Evolutionary conservation across 2,329 filamentous ascomycete genomes (phyloP), one percentile per base, ranked within the genome.

Genomic region (Ascochyta fabae): DNA sequence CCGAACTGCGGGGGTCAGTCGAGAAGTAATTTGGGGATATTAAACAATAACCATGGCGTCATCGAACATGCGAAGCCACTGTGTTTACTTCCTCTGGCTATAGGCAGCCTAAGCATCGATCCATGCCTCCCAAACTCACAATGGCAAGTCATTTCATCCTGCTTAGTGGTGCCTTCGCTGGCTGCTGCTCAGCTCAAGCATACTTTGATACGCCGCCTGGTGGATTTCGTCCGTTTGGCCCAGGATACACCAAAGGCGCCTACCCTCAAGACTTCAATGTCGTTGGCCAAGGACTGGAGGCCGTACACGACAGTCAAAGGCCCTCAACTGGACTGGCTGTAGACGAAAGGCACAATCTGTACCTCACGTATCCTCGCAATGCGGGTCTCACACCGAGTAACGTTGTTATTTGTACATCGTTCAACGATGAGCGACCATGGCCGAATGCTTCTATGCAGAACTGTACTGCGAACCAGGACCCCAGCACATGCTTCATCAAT

Each of bases 341-440:
- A 8, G 77, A 79, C 53, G 61, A 53, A 2, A 58, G 62, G 15
- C 68, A 72, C 29, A 76, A 73, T 42, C 56, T 79, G 24, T 79
- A 79, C 60, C 67, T 79, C 12, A 77, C 77, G 4, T 79, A 79
- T 51, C 76, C 77, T 19, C 74, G 77, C 27, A 78, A 79, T 60
- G 62, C 55, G 7, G 74, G 72, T 16, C 67, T 69, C 22, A 75
- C 72, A 3, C 69, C 72, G 3, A 71, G 68, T 62, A 78, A 77
- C 48, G 72, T 78, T 8, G 75, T 75, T 36, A 69, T 75, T 19
- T 75, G 73, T 48, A 77, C 73, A 6, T 67, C 62, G 27, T 79
- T 76, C 67, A 71, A 69, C 40, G 65, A 65, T 38, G 77, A 79
- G 56, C 54, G 67, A 42, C 75, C 77, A 0, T 79, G 76, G 76